These are phyloP conservation scores for Hevea brasiliensis DNA, from an alignment of 345 rosid genomes.

Conservation along the genomic window DNA sequence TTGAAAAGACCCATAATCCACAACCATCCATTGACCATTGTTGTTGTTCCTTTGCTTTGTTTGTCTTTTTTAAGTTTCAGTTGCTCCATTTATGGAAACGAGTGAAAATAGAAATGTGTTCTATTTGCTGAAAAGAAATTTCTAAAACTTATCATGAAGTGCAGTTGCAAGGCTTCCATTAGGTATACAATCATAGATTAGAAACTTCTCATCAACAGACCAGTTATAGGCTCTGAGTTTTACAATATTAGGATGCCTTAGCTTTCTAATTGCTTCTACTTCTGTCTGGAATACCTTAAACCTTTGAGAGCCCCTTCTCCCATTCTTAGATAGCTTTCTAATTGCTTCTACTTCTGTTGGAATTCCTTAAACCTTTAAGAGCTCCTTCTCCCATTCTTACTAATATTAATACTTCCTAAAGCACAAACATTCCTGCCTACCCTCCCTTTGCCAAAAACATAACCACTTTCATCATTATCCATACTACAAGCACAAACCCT, in stretches of 20 bases:
- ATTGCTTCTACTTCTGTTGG: too few relatives aligned
- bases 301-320: slow-evolving; percentile 97
- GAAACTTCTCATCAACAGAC: slow-evolving; percentile 96
- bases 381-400: slow-evolving; percentile 76
- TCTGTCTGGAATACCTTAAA: slow-evolving; percentile 94
- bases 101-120: neutral
- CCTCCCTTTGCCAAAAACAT: slow-evolving; percentile 62
- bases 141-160: slow-evolving; percentile 66
- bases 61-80: too few relatives aligned
- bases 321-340: too few relatives aligned
- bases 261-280: slow-evolving; percentile 92
- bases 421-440: slow-evolving; percentile 62
- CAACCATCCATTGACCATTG: too few relatives aligned
- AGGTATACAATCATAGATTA: slow-evolving; percentile 74
- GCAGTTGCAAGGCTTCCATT: slow-evolving; percentile 84
- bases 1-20: too few relatives aligned
- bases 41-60: too few relatives aligned
- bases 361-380: slow-evolving; percentile 93
- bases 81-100: neutral
- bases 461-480: slow-evolving; percentile 39
- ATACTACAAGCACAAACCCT: slow-evolving; percentile 48
- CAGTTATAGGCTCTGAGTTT: slow-evolving; percentile 95
- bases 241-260: slow-evolving; percentile 82
- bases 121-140: neutral
- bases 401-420: slow-evolving; percentile 79